Conservation (phyloP, 768 basidiomycete species). For the Termitomyces sp. region DNA sequence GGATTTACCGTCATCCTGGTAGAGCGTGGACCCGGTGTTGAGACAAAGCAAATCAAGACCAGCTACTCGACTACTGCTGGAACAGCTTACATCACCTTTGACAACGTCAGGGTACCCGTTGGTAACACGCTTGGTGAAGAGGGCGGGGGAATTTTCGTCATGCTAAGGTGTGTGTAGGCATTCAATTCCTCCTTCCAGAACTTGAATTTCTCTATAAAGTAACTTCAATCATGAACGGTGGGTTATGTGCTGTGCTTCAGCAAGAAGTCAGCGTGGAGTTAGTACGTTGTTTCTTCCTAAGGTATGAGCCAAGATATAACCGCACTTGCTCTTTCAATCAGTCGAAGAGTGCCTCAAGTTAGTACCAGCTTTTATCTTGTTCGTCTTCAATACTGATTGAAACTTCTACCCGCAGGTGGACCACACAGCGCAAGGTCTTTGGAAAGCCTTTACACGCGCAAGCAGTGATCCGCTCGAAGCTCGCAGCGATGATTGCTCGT, state of each 20-base stretch:
- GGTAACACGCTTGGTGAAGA: constrained; percentile 69
- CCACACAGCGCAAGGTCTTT: constrained; percentile 84
- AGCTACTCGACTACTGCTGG: constrained; percentile 88
- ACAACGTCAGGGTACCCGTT: constrained; percentile 80
- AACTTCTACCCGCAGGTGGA: constrained; percentile 50
- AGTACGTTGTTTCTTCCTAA: constrained; percentile 4
- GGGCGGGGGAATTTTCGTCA: constrained; percentile 27
- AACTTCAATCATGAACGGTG: constrained; percentile 97
- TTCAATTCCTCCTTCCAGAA: neutral
- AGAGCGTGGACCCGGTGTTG: constrained; percentile 43
- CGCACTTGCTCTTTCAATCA: constrained; percentile 13
- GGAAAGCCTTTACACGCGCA: constrained; percentile 82
- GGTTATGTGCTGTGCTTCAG: constrained; percentile 51
- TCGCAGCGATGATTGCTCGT: constrained; percentile 86
- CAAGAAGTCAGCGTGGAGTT: constrained; percentile 15
- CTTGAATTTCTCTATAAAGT: constrained; percentile 21
- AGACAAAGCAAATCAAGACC: constrained; percentile 62
- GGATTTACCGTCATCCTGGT: constrained; percentile 35
- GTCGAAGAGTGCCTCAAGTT: constrained; percentile 84
- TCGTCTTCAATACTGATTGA: neutral
- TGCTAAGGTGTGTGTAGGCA: constrained; percentile 16
- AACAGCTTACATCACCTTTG: constrained; percentile 78
- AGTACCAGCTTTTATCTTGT: constrained; percentile 3
- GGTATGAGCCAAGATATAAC: neutral
- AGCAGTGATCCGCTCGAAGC: constrained; percentile 82